Evolutionary conservation across 331 rosid species (phyloP).

Genomic region (Malus hybrid): DNA sequence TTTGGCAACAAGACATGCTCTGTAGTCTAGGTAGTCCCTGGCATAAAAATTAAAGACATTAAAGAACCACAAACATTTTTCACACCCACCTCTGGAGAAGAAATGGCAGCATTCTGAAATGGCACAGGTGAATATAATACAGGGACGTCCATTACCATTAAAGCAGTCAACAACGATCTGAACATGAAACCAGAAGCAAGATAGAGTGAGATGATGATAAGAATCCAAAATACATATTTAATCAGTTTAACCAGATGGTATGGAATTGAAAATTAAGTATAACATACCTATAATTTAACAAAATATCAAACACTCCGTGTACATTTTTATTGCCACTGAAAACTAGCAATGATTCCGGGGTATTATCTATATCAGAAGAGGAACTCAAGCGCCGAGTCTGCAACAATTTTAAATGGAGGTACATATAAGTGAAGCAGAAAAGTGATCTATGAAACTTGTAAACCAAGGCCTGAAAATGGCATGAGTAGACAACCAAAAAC

Average conservation of each 20-base stretch:
- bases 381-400: conserved; percentile 68
- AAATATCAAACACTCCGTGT: conserved; percentile 71
- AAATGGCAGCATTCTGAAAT: conserved; percentile 71
- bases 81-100: conserved; percentile 67
- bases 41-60: background rate
- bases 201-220: conserved; percentile 7
- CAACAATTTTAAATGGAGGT: conserved; percentile 11
- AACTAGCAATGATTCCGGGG: conserved; percentile 68
- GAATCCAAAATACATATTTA: conserved; percentile 4
- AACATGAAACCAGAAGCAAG: conserved; percentile 13
- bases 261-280: background rate
- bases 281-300: conserved; percentile 78
- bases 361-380: conserved; percentile 64
- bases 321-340: conserved; percentile 60
- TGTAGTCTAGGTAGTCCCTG: background rate
- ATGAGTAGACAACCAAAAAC: background rate
- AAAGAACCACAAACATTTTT: background rate
- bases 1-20: background rate
- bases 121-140: conserved; percentile 74
- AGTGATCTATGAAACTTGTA: background rate
- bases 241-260: conserved; percentile 3
- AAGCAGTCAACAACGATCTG: conserved; percentile 66
- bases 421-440: conserved; percentile 2
- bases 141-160: conserved; percentile 76
- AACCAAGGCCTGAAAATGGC: background rate